Base-by-base conservation (phyloP, 805 yeast species). In the Kodamaea kaohsiungensis region DNA sequence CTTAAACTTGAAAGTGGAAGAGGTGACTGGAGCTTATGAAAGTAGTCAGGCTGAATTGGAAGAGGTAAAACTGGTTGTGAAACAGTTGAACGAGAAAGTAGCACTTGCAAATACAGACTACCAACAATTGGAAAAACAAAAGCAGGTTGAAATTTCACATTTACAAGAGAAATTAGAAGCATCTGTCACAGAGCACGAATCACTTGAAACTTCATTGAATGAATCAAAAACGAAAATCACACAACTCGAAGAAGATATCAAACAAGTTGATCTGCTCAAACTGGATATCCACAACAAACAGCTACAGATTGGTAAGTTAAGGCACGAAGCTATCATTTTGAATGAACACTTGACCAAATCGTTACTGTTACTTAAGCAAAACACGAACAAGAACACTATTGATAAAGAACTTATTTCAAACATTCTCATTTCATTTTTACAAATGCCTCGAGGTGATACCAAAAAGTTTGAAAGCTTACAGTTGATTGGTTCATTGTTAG, bases 281-380 rank as follows among this genome's bases (percentile, higher is more conserved):
- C 46, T 85, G 76, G 74, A 91, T 80, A 57, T 75, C 17, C 70
- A 73, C 46, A 67, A 64, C 56, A 91, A 90, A 69, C 90, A 86
- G 55, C 73, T 92, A 35, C 81, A 86, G 49, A 84, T 95, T 50
- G 98, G 98, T 1, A 95, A 93, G 66, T 79, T 95, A 49, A 83
- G 98, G 51, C 98, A 93, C 68, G 99, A 95, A 68, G 93, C 96
- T 1, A 93, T 95, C 8, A 89, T 90, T 22, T 73, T 93, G 54
- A 95, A 95, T 67, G 99, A 95, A 66, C 98, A 95, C 71, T 73
- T 95, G 52, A 91, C 97, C n/a, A 93, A 95, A 64, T 96, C 98
- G 1, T 73, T 93, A 57, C 84, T 90, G 22, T 77, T 93, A 79
- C 81, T 95, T 55, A 90, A 91, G 62, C 86, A 86, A 65, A 88